Evolutionary conservation across 75 land plant genomes (phyloP).

Genomic region (Picea glauca): DNA sequence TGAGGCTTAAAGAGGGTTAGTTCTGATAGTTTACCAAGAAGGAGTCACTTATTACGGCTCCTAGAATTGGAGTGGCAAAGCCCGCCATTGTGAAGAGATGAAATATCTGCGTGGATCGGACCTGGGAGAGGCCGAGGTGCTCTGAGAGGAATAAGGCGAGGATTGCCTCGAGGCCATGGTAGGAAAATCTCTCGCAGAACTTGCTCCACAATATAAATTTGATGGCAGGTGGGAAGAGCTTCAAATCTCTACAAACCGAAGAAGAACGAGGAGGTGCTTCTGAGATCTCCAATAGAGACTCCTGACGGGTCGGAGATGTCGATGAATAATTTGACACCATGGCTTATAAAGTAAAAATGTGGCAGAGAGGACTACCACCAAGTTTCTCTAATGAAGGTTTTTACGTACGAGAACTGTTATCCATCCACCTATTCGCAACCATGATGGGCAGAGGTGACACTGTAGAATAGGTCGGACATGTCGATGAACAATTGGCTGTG

Average conservation of each 20-base stretch:
- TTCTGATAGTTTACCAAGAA: constrained; percentile 12
- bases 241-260: too few species aligned
- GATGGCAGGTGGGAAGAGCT: constrained; percentile 15
- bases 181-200: constrained; percentile 39
- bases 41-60: constrained; percentile 31
- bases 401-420: too few species aligned
- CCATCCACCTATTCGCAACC: too few species aligned
- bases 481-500: too few species aligned
- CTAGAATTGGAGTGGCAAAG: constrained; percentile 28
- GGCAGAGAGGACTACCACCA: too few species aligned
- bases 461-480: too few species aligned
- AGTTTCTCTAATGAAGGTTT: too few species aligned
- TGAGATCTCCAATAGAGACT: neutral
- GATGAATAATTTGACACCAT: too few species aligned
- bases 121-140: constrained; percentile 19
- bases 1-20: neutral
- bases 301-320: too few species aligned
- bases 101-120: constrained; percentile 24
- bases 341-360: too few species aligned
- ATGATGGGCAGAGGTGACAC: too few species aligned
- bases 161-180: constrained; percentile 33
- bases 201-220: constrained; percentile 37
- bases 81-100: constrained; percentile 37
- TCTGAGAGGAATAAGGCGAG: constrained; percentile 28
- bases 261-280: neutral